These are phyloP conservation scores for Solioccasus polychromus DNA, from an alignment of 768 basidiomycete genomes.

Conservation along the genomic window DNA sequence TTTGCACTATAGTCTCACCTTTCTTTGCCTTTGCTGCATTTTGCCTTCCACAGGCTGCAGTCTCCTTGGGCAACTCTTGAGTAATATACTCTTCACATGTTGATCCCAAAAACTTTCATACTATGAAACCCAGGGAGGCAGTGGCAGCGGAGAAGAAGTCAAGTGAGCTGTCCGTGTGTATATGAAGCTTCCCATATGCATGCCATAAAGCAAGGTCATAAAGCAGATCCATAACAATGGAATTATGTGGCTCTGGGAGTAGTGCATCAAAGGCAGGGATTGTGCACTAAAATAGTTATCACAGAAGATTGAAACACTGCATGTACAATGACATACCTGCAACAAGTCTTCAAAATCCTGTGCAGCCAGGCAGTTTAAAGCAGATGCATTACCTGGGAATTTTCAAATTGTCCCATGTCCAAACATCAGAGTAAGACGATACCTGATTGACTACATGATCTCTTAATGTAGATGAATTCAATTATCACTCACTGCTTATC, in stretches of 20 bases:
- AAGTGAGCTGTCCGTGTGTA: slow-evolving; percentile 27
- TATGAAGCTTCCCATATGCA: slow-evolving; percentile 31
- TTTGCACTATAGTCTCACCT: no score
- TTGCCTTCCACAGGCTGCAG: slow-evolving; percentile 14
- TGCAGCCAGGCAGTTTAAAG: slow-evolving; percentile 21
- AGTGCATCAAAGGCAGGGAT: slow-evolving; percentile 39
- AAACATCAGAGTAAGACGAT: slow-evolving; percentile 22
- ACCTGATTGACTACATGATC: neutral
- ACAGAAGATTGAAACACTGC: neutral
- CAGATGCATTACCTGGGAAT: slow-evolving; percentile 19
- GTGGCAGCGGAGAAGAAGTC: slow-evolving; percentile 15
- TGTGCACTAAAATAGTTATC: slow-evolving; percentile 16
- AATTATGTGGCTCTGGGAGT: slow-evolving; percentile 24
- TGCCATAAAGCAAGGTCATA: slow-evolving; percentile 36
- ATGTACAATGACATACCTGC: slow-evolving; percentile 9
- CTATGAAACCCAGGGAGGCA: slow-evolving; percentile 14
- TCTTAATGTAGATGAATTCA: neutral
- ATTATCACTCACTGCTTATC: slow-evolving; percentile 12
- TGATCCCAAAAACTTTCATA: slow-evolving; percentile 22
- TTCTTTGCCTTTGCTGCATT: no score
- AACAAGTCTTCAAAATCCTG: slow-evolving; percentile 29
- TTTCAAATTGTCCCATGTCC: slow-evolving; percentile 20
- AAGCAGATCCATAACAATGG: slow-evolving; percentile 18
- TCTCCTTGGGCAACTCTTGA: slow-evolving; percentile 29
- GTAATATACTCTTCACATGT: slow-evolving; percentile 25